Percentiles rank a stretch among this genome's conserved stretches.
These are phyloP conservation scores for Yarrowia sp. DNA, from an alignment of 805 yeast species.

Conservation along the genomic window DNA sequence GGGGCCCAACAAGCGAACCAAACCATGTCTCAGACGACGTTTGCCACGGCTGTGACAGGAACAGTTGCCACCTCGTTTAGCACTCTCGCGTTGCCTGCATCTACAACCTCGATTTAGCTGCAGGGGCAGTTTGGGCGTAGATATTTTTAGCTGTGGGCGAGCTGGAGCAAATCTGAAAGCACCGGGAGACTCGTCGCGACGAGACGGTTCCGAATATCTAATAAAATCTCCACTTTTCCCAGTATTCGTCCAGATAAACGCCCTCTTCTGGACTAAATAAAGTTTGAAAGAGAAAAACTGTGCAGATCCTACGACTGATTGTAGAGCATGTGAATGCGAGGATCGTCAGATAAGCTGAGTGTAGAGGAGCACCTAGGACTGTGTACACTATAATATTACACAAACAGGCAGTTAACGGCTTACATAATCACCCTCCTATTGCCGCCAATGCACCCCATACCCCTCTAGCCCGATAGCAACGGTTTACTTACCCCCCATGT, in stretches of 20 bases:
- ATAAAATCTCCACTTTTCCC: background rate
- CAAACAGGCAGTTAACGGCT: too few species aligned
- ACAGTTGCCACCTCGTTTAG: too few species aligned
- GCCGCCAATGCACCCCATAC: background rate
- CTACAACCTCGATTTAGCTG: background rate
- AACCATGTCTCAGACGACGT: background rate
- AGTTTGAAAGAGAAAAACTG: background rate
- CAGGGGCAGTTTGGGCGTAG: background rate
- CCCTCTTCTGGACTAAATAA: background rate
- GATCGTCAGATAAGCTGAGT: too few species aligned
- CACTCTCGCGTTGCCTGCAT: background rate
- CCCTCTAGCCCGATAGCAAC: background rate
- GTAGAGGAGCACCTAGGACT: too few species aligned
- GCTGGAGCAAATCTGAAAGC: background rate
- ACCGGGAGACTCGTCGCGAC: background rate
- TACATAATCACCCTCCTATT: background rate
- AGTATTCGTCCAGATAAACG: too few species aligned
- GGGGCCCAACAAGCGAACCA: background rate
- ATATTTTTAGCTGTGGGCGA: background rate
- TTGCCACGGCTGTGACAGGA: too few species aligned
- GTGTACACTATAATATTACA: too few species aligned
- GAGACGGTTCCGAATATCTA: background rate
- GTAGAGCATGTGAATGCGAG: slow-evolving; percentile 14
- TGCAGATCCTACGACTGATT: background rate
- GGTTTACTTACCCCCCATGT: too few species aligned